A percentile compares a stretch with the other conserved stretches of the same genome.
These are phyloP conservation scores for Cichorium intybus DNA, from an alignment of 140 eudicot genomes.

Conservation along the genomic window DNA sequence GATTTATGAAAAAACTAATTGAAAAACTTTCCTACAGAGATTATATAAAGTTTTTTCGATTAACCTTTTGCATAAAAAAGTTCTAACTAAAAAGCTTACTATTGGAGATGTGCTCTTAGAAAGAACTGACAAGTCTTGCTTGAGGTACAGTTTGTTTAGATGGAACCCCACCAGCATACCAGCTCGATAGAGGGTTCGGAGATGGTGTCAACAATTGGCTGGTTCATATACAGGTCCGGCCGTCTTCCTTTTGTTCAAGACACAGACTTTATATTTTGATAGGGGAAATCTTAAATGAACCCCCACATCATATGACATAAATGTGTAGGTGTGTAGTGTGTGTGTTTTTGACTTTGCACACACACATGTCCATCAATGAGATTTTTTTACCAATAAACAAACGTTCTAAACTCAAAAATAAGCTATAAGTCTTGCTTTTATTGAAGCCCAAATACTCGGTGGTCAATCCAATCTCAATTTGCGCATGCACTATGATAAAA, in stretches of 20 bases:
- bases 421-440: background rate
- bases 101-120: no score
- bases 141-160: slow-evolving; percentile 51
- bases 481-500: background rate
- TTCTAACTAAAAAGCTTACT: no score
- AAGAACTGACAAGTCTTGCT: background rate
- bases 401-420: background rate
- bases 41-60: no score
- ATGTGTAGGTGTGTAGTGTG: no score
- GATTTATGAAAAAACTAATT: no score
- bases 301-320: no score
- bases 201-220: slow-evolving; percentile 51
- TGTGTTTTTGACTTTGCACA: no score
- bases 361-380: no score
- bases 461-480: background rate
- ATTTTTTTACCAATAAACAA: background rate
- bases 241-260: background rate
- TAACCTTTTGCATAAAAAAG: no score
- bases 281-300: no score
- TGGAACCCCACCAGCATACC: slow-evolving; percentile 71
- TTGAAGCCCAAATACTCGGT: background rate
- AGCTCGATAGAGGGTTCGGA: slow-evolving; percentile 43
- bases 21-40: no score
- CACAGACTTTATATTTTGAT: slow-evolving; percentile 9
- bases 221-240: slow-evolving; percentile 48